Evolutionary conservation across 768 basidiomycete species (phyloP), one percentile per base, ranked within the genome.

Genomic region (Cystobasidiopsis lactophilus): DNA sequence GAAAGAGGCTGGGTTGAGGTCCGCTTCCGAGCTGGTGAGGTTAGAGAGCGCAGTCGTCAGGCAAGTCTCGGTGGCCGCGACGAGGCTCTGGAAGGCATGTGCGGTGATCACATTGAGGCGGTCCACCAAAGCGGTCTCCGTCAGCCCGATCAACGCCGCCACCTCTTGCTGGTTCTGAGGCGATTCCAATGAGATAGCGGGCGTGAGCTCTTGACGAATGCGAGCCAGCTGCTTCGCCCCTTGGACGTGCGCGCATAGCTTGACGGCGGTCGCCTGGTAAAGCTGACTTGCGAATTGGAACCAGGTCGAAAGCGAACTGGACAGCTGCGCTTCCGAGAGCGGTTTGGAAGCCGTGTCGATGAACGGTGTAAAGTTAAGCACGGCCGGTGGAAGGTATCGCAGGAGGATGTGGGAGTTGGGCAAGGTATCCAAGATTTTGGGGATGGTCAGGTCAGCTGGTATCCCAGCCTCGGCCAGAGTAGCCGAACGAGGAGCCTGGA

Each of bases 351-450:
- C 13, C 33, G 14, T 5, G 39, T 56, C 48, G 39, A 61, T 41
- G 40, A 40, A 46, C 0, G 62, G 60, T 7, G 51, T 53, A 50
- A 54, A 55, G 26, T 49, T 24, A 26, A 63, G 40, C 51, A 63
- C 53, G 1, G 54, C 43, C 7, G 41, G 19, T 0, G 62, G 59
- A 13, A 63, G 59, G 30, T 63, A 58, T 0, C 58, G 56, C 2
- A 48, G 2, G 19, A 63, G 54, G 18, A 59, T 53, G 19, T 58
- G 53, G 49, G 53, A 48, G 52, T 59, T 61, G 0, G 62, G 56
- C 7, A 63, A 46, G 5, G 59, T 44, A 18, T 48, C 39, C 14
- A 63, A 37, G n/a, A 60, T 53, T 3, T 59, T 55, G 3, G 19
- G 2, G 52, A 0, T 23, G 21, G 2, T 13, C 49, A 5, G 39